Percentiles rank a stretch among this genome's conserved stretches.
These are phyloP conservation scores for Suillus ampliporus DNA, from an alignment of 768 basidiomycete genomes.

Conservation along the genomic window DNA sequence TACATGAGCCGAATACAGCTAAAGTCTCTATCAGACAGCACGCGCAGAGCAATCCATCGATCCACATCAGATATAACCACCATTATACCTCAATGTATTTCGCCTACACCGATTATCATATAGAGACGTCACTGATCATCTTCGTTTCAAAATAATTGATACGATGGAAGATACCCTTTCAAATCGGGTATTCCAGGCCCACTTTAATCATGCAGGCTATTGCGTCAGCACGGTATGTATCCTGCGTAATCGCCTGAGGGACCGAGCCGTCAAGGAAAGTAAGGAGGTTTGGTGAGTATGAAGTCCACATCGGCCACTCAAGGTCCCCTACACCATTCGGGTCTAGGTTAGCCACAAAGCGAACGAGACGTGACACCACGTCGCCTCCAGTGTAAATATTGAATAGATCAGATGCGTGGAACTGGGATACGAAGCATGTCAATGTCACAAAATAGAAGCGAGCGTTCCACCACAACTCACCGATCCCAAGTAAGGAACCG, in stretches of 20 bases:
- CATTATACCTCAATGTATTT: too few species aligned
- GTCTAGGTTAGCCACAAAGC: slow-evolving; percentile 29
- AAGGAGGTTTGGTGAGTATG: slow-evolving; percentile 19
- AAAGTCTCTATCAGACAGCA: too few species aligned
- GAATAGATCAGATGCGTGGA: slow-evolving; percentile 12
- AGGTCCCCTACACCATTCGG: slow-evolving; percentile 23
- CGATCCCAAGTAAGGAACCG: slow-evolving; percentile 5
- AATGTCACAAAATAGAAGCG: not conserved
- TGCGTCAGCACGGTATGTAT: slow-evolving; percentile 27
- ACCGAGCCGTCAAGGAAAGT: slow-evolving; percentile 26
- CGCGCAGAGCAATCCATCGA: too few species aligned
- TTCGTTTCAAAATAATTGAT: too few species aligned
- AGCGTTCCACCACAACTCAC: not conserved
- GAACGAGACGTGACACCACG: slow-evolving; percentile 26
- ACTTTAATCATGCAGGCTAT: slow-evolving; percentile 16
- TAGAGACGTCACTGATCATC: too few species aligned
- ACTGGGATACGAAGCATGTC: not conserved
- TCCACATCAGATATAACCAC: too few species aligned
- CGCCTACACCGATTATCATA: too few species aligned
- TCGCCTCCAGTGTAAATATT: slow-evolving; percentile 10
- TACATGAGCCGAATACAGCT: too few species aligned
- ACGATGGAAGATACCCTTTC: not conserved
- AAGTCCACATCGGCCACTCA: slow-evolving; percentile 30
- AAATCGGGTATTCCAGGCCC: slow-evolving; percentile 16
- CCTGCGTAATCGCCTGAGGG: slow-evolving; percentile 20